Base-by-base conservation (phyloP, 768 basidiomycete species). In the Suillus bovinus region DNA sequence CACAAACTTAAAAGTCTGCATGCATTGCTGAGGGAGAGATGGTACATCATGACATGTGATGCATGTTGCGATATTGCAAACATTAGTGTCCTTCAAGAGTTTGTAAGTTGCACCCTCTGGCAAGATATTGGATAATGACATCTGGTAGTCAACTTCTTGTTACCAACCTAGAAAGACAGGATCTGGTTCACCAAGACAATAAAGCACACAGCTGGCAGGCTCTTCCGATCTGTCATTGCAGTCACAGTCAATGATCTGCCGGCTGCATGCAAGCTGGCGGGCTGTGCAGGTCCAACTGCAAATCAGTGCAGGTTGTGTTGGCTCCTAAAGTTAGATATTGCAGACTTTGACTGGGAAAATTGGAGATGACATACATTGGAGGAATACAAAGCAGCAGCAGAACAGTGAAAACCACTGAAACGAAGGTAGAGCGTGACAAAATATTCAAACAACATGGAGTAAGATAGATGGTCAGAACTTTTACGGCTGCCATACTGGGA, bases 401-500 rank as follows among this genome's bases (percentile, higher is more conserved):
- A 65, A 24, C 54, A 57, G 4, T 76, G 71, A 60, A 62, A 54
- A 60, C 69, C 60, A 70, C 75, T 0, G n/a, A 46, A 1, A 68
- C 44, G 29, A 27, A 39, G 14, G 60, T 10, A 2, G 61, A 68
- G 27, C 70, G 66, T 29, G 58, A 69, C 44, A 46, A 46, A 22
- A 62, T 31, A 59, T 61, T n/a, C 56, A 64, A 27, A 44, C 63
- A 10, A 39, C 61, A 61, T 57, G 73, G 76, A 3, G 58, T 77
- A 8, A 63, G 71, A 0, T 79, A 63, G 71, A 0, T 79, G 70
- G 67, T 70, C 74, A 10, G 67, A 68, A 17, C 52, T 77, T 1
- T 63, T 74, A 5, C 58, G 64, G 14, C 71, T 80, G 4, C 72
- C 74, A 4, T 78, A 79, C 62, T 78, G 72, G 69, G 66, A 77